Conservation (phyloP, 2,329 filamentous ascomycete species). For the Cladorrhinum sp. region DNA sequence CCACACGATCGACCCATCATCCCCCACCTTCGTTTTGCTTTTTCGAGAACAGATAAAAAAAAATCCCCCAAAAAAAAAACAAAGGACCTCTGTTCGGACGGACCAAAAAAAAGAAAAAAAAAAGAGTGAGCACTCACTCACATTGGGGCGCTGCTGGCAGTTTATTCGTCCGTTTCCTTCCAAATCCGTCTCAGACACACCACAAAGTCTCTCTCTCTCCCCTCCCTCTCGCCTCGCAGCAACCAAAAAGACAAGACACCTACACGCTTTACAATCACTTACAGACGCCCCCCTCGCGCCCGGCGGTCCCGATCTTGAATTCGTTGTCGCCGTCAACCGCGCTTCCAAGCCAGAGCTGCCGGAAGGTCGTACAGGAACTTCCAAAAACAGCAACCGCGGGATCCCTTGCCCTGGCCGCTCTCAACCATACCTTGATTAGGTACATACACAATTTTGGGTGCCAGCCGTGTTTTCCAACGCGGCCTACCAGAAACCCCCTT, state of each 20-base stretch:
- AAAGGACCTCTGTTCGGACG: neutral
- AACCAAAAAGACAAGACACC: constrained; percentile 1
- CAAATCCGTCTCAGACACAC: constrained; percentile 4
- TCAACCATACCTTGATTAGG: constrained; percentile 24
- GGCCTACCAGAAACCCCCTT: constrained; percentile 24
- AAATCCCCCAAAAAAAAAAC: neutral
- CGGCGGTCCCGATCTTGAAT: constrained; percentile 24
- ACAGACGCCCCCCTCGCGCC: constrained; percentile 10
- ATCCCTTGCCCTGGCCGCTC: constrained; percentile 24
- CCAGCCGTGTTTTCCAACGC: constrained; percentile 25
- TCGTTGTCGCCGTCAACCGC: constrained; percentile 15
- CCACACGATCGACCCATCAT: constrained; percentile 7
- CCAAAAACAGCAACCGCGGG: constrained; percentile 31
- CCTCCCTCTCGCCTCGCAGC: neutral
- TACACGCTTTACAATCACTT: constrained; percentile 4
- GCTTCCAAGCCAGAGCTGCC: constrained; percentile 18
- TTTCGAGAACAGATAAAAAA: constrained; percentile 1
- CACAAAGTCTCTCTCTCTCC: neutral
- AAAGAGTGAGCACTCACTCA: constrained; percentile 16
- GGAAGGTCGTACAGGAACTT: constrained; percentile 28
- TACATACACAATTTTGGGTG: constrained; percentile 25
- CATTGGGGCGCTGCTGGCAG: constrained; percentile 9
- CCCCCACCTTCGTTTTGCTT: neutral
- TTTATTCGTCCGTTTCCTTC: neutral
- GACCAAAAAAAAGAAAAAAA: constrained; percentile 11